Conservation (phyloP, 2,329 filamentous ascomycete genomes). For the Kalmusia sp. region DNA sequence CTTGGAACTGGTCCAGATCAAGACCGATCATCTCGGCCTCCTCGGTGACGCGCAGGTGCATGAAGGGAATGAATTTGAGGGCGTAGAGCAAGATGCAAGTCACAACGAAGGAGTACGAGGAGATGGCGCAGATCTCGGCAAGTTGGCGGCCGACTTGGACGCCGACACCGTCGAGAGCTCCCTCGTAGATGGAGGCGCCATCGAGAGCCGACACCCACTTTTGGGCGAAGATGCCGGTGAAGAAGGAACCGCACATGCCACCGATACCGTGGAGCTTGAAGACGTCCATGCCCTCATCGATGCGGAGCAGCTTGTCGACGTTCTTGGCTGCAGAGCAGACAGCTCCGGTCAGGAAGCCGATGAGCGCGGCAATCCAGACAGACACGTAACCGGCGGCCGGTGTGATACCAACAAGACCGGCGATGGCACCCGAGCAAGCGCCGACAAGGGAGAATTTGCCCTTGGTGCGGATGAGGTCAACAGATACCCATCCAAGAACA, state of each 20-base stretch:
- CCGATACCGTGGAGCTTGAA: conserved; percentile 67
- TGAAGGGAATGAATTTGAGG: conserved; percentile 62
- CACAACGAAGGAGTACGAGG: conserved; percentile 60
- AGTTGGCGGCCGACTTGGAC: conserved; percentile 64
- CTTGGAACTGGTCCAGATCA: conserved; percentile 62
- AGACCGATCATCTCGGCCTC: conserved; percentile 63
- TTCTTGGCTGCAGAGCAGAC: conserved; percentile 59
- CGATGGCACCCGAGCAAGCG: conserved; percentile 64
- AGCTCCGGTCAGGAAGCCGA: conserved; percentile 63
- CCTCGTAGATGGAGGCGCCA: conserved; percentile 54
- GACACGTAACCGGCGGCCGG: conserved; percentile 62
- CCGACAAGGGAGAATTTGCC: conserved; percentile 64
- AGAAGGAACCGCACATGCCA: conserved; percentile 64
- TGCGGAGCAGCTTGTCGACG: conserved; percentile 61
- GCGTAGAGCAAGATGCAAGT: conserved; percentile 59
- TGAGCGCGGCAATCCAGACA: conserved; percentile 61
- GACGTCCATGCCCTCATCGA: conserved; percentile 66
- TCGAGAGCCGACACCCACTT: conserved; percentile 58
- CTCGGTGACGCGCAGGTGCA: conserved; percentile 62
- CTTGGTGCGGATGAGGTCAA: conserved; percentile 60
- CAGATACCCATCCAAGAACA: conserved; percentile 61
- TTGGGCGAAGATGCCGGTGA: conserved; percentile 65
- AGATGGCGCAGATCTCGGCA: conserved; percentile 63
- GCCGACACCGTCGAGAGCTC: conserved; percentile 62
- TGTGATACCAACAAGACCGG: conserved; percentile 67